These are phyloP conservation scores for Grosmannia penicillata DNA, from an alignment of 2,329 filamentous ascomycete species.

Conservation along the genomic window DNA sequence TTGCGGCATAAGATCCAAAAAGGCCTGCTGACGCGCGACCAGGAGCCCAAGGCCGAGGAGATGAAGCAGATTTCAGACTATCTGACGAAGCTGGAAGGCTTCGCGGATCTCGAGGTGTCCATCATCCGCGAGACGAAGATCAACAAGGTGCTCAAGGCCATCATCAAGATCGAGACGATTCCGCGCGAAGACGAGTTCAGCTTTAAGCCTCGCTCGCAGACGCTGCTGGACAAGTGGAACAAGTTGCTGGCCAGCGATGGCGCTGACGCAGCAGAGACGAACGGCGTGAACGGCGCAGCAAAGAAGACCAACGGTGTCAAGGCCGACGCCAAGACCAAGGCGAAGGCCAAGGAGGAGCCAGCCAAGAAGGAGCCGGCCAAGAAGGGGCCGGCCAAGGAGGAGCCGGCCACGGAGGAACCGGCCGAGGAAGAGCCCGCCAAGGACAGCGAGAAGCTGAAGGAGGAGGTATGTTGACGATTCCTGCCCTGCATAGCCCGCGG, in stretches of 20 bases:
- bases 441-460: constrained; percentile 6
- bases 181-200: constrained; percentile 78
- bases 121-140: constrained; percentile 92
- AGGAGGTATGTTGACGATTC: constrained; percentile 3
- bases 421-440: constrained; percentile 14
- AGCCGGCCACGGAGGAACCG: constrained; percentile 16
- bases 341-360: constrained; percentile 20
- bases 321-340: constrained; percentile 13
- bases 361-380: constrained; percentile 18
- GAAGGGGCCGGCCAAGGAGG: constrained; percentile 18
- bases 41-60: constrained; percentile 72
- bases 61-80: constrained; percentile 68
- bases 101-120: constrained; percentile 65
- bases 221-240: constrained; percentile 79
- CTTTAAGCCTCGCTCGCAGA: constrained; percentile 73
- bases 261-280: constrained; percentile 16
- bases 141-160: constrained; percentile 93
- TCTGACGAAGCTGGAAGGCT: constrained; percentile 66
- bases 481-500: too few species aligned
- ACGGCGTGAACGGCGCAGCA: constrained; percentile 23
- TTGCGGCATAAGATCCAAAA: constrained; percentile 91
- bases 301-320: constrained; percentile 15
- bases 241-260: constrained; percentile 55
- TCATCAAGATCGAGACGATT: constrained; percentile 75
- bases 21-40: constrained; percentile 73